Conservation (phyloP, 352 stramenopile species). For the Ophiocytium majus region DNA sequence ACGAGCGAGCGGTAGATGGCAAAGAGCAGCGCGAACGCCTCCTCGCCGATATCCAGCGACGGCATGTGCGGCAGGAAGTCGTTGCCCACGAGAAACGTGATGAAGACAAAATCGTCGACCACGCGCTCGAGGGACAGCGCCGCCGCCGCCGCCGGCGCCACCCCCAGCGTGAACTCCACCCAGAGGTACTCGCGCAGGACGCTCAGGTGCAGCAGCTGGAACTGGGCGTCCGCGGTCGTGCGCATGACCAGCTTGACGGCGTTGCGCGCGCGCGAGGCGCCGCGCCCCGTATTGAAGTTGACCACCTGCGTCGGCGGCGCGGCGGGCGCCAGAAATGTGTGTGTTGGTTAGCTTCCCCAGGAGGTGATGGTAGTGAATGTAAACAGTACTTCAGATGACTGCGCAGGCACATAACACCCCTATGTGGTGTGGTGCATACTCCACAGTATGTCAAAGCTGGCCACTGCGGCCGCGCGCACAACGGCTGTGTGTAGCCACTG, state of each 20-base stretch:
- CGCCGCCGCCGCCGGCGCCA: constrained; percentile 38
- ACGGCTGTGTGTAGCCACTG: too few species aligned
- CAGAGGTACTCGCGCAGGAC: constrained; percentile 95
- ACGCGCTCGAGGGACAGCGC: constrained; percentile 80
- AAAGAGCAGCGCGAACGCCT: constrained; percentile 92
- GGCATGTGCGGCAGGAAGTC: constrained; percentile 99
- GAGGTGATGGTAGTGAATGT: too few species aligned
- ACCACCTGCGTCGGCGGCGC: too few species aligned
- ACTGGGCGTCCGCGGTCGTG: constrained; percentile 86
- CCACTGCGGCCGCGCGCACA: too few species aligned
- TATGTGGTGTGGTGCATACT: too few species aligned
- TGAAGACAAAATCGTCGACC: constrained; percentile 99
- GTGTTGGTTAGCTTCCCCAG: too few species aligned
- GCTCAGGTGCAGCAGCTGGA: constrained; percentile 93
- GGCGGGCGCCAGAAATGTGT: too few species aligned
- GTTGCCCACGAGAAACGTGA: constrained; percentile 99
- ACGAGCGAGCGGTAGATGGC: constrained; percentile 82
- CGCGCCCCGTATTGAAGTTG: not conserved
- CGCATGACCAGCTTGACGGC: constrained; percentile 80
- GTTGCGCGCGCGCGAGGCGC: constrained; percentile 27
- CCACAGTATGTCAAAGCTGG: too few species aligned
- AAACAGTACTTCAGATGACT: too few species aligned
- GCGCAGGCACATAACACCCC: too few species aligned
- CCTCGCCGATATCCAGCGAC: constrained; percentile 95
- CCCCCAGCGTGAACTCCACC: constrained; percentile 83